phyloP scores from a whole-genome alignment of 2,329 filamentous ascomycete species.

The Hypomyces rosellus region DNA sequence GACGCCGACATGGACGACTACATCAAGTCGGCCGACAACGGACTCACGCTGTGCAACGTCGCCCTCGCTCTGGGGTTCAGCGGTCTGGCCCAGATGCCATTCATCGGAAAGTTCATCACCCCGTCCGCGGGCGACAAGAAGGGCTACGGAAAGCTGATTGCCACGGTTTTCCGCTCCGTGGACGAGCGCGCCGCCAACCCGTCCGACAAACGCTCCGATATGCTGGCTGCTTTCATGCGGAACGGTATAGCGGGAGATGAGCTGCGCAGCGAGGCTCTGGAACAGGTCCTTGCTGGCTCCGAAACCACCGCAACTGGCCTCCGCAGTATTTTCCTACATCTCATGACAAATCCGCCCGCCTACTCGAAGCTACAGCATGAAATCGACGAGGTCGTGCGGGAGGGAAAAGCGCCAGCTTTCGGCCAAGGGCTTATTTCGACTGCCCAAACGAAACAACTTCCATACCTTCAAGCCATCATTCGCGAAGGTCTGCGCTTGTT shows the following conservation, averaged over 20 bases:
- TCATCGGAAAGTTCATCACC: conserved; percentile 21
- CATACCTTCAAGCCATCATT: conserved; percentile 40
- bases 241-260: conserved; percentile 30
- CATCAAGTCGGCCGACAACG: conserved; percentile 29
- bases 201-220: conserved; percentile 27
- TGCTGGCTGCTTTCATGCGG: conserved; percentile 37
- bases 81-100: conserved; percentile 23
- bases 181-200: conserved; percentile 20
- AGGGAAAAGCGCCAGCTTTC: conserved; percentile 32
- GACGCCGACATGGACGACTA: conserved; percentile 40
- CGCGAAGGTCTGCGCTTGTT: conserved; percentile 33
- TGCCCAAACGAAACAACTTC: conserved; percentile 32
- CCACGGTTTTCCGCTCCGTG: conserved; percentile 21
- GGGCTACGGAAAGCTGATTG: conserved; percentile 31
- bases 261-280: conserved; percentile 25
- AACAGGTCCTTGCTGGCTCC: conserved; percentile 41
- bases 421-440: conserved; percentile 31
- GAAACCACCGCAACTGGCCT: conserved; percentile 40
- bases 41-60: conserved; percentile 21
- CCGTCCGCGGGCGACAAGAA: conserved; percentile 23
- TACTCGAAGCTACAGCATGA: conserved; percentile 43
- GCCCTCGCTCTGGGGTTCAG: conserved; percentile 23
- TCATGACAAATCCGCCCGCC: conserved; percentile 43
- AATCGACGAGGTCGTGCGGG: conserved; percentile 40
- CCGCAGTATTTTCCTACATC: conserved; percentile 43